Percentiles rank a stretch among this genome's conserved stretches.
Evolutionary conservation across 169 alveolate species (phyloP).

Genomic region (Cryptosporidium xiaoi): DNA sequence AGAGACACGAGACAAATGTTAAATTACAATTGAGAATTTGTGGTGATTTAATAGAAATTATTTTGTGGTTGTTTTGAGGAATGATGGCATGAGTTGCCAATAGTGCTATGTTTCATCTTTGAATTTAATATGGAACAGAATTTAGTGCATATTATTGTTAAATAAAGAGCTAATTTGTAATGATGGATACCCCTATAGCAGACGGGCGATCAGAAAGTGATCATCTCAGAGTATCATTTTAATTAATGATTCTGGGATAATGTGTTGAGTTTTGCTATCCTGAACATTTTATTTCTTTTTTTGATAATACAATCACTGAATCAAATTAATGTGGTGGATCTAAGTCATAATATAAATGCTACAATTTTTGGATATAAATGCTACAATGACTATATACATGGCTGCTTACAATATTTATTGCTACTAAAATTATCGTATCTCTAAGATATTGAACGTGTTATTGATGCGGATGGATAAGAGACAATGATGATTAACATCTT

Average conservation of each 20-base stretch:
- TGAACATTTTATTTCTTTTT: constrained; percentile 21
- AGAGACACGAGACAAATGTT: neutral
- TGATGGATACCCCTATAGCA: constrained; percentile 75
- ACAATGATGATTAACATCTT: constrained; percentile 35
- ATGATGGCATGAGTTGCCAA: too few relatives aligned
- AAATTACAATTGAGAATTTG: too few relatives aligned
- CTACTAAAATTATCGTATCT: too few relatives aligned
- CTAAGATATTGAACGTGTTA: neutral
- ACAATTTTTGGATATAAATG: neutral
- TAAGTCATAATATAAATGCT: neutral
- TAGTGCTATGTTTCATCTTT: neutral
- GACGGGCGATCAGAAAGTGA: constrained; percentile 74
- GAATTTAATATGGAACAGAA: neutral
- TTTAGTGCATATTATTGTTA: neutral
- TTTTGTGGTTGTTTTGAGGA: too few relatives aligned
- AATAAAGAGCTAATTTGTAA: constrained; percentile 9
- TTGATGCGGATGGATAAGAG: neutral
- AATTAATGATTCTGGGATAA: neutral
- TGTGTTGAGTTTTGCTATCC: constrained; percentile 73
- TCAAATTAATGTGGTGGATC: neutral
- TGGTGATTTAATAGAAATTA: too few relatives aligned
- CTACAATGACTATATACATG: neutral
- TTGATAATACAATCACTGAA: neutral
- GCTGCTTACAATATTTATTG: neutral
- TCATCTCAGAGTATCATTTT: neutral